Conservation (phyloP, 441 rosid genomes). For the Croton setiger region DNA sequence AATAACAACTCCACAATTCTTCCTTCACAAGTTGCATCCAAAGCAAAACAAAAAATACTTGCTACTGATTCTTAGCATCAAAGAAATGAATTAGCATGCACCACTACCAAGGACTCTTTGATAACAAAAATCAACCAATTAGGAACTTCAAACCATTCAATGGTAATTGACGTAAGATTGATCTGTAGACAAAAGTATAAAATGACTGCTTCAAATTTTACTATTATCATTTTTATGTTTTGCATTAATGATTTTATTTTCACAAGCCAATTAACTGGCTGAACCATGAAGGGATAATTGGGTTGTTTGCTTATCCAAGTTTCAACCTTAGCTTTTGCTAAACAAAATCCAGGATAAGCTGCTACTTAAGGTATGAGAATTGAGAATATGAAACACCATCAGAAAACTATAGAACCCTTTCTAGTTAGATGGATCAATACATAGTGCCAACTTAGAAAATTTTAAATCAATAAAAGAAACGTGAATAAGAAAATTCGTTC, state of each 20-base stretch:
- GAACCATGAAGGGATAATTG: not conserved
- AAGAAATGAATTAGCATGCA: not conserved
- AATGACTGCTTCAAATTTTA: not conserved
- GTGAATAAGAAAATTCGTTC: not conserved
- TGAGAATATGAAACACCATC: not conserved
- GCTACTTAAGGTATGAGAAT: constrained; percentile 1
- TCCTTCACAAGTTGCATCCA: not conserved
- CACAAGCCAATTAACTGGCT: not conserved
- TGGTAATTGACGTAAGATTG: not conserved
- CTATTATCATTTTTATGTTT: not conserved
- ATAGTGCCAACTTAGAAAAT: not conserved
- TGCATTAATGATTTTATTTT: not conserved
- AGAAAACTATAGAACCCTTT: not conserved
- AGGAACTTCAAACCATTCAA: not conserved
- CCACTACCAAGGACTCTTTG: not conserved
- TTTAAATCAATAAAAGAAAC: not conserved
- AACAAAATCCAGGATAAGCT: not conserved
- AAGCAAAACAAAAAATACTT: not conserved
- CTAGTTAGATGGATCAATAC: not conserved
- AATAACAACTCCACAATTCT: not conserved
- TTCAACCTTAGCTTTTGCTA: not conserved
- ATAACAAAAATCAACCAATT: not conserved
- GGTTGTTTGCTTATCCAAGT: not conserved
- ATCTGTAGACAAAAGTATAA: not conserved
- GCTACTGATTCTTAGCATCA: not conserved